Conservation (phyloP, 2,329 filamentous ascomycete species). For the Coleophoma crateriformis region DNA sequence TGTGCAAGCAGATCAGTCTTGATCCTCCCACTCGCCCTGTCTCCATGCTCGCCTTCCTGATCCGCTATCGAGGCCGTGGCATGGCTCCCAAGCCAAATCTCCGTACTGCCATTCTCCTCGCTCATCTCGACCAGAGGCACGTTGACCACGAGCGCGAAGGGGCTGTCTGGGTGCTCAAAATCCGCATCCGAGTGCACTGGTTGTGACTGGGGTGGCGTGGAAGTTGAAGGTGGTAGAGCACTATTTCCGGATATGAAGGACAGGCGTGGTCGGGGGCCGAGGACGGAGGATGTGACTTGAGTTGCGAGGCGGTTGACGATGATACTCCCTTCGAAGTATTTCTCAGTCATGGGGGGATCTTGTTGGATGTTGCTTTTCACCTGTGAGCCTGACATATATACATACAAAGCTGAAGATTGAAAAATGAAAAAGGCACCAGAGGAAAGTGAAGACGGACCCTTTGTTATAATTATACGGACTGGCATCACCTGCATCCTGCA, state of each 20-base stretch:
- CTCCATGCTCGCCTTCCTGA: constrained; percentile 35
- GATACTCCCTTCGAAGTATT: constrained; percentile 43
- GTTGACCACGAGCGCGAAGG: constrained; percentile 31
- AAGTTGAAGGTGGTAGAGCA: constrained; percentile 44
- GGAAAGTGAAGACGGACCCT: constrained; percentile 23
- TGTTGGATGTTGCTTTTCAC: constrained; percentile 48
- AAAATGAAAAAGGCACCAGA: background rate
- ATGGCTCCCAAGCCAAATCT: constrained; percentile 32
- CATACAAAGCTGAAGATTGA: background rate
- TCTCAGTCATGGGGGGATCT: constrained; percentile 45
- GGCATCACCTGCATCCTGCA: constrained; percentile 46
- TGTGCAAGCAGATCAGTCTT: constrained; percentile 31
- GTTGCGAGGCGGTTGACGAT: constrained; percentile 50
- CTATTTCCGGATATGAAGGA: constrained; percentile 54
- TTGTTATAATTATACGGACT: constrained; percentile 58
- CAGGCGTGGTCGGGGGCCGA: constrained; percentile 49
- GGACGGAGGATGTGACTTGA: constrained; percentile 47
- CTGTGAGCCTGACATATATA: background rate
- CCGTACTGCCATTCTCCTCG: constrained; percentile 27
- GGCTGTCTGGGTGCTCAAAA: constrained; percentile 45
- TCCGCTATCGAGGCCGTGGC: constrained; percentile 5
- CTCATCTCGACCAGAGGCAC: constrained; percentile 28
- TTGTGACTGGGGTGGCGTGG: constrained; percentile 36
- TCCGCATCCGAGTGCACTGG: constrained; percentile 56
- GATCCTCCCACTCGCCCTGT: constrained; percentile 49